These are phyloP conservation scores for Tetradesmus lagerheimii DNA, from an alignment of 139 green algal species.

Conservation along the genomic window DNA sequence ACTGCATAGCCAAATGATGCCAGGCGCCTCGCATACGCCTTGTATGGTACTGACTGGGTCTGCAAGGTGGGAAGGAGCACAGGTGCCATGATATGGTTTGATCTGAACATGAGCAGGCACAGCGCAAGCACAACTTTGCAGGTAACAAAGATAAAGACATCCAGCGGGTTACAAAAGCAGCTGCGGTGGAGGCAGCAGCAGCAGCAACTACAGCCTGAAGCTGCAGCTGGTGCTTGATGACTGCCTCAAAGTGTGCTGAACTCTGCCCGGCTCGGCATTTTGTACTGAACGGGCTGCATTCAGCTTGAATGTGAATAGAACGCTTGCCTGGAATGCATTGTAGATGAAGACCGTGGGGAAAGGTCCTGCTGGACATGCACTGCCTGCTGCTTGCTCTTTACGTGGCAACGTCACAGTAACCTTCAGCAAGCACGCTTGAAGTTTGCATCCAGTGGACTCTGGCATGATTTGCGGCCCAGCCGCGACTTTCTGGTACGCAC, in stretches of 20 bases:
- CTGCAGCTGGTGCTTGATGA: too few relatives aligned
- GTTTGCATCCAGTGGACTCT: not conserved
- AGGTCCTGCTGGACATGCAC: not conserved
- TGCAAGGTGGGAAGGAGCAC: not conserved
- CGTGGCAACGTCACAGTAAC: not conserved
- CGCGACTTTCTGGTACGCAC: not conserved
- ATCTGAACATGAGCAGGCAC: too few relatives aligned
- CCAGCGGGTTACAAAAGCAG: too few relatives aligned
- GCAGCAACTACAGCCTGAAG: too few relatives aligned
- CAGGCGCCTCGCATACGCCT: not conserved
- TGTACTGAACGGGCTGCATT: too few relatives aligned
- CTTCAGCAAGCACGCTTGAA: not conserved
- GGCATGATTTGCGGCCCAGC: not conserved
- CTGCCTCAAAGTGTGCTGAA: too few relatives aligned
- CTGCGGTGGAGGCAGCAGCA: too few relatives aligned
- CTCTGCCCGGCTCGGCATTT: too few relatives aligned
- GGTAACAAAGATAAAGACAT: too few relatives aligned
- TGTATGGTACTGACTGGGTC: not conserved
- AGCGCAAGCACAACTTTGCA: too few relatives aligned
- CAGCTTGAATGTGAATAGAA: too few relatives aligned
- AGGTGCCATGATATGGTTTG: not conserved
- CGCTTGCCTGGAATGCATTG: not conserved
- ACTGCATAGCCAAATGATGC: constrained; percentile 25
- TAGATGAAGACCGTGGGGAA: not conserved
- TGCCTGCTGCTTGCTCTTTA: not conserved